Percentiles rank a stretch among this genome's conserved stretches.
Conservation (phyloP, 495 filamentous ascomycete genomes). For the Lepidopterella palustris region DNA sequence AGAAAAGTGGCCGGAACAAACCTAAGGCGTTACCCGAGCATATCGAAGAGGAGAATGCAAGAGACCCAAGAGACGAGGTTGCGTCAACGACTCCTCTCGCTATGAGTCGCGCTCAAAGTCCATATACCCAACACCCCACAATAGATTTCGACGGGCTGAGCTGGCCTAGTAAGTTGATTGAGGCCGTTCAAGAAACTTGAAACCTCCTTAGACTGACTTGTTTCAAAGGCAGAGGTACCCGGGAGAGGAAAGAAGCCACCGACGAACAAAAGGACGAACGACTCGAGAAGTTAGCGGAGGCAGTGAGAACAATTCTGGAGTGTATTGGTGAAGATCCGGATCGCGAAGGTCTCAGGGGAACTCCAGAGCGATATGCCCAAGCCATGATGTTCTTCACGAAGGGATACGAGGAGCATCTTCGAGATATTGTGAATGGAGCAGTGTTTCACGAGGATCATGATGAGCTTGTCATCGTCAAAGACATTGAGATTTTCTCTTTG, state of each 20-base stretch:
- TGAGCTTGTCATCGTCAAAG: constrained; percentile 94
- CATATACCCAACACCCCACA: constrained; percentile 58
- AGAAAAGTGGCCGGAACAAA: constrained; percentile 5
- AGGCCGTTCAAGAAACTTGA: background rate
- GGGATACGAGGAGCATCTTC: constrained; percentile 93
- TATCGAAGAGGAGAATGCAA: constrained; percentile 39
- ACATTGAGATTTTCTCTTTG: constrained; percentile 91
- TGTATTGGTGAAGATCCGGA: constrained; percentile 95
- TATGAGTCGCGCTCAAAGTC: constrained; percentile 50
- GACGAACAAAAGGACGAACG: constrained; percentile 64
- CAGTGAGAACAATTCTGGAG: constrained; percentile 85
- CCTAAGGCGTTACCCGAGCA: constrained; percentile 7
- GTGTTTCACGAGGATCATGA: constrained; percentile 97
- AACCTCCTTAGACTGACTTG: constrained; percentile 8
- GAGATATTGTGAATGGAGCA: constrained; percentile 86
- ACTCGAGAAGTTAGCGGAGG: constrained; percentile 71
- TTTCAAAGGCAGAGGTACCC: constrained; percentile 63
- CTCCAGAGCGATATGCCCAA: constrained; percentile 87
- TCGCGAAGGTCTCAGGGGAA: constrained; percentile 79
- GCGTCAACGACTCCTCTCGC: constrained; percentile 43
- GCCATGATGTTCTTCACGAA: constrained; percentile 99
- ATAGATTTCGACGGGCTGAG: constrained; percentile 73
- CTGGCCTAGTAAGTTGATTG: constrained; percentile 60
- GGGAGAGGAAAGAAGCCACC: constrained; percentile 73
- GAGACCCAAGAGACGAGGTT: constrained; percentile 68